phyloP scores from a whole-genome alignment of 208 protist species.

The Acanthamoeba castellanii region DNA sequence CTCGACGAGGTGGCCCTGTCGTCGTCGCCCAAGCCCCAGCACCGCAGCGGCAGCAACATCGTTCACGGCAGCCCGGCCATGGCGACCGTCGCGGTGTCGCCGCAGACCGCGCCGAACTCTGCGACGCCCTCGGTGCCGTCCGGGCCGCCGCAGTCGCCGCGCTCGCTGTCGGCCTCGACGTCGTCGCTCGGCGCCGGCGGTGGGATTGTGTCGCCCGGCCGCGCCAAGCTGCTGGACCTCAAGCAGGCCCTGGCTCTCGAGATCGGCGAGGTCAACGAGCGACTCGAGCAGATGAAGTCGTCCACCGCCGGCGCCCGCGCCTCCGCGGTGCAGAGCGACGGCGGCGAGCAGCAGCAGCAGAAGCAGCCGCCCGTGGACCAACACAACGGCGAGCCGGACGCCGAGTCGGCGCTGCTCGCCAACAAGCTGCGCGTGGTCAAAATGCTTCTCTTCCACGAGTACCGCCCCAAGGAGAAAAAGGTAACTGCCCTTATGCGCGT shows the following conservation, averaged over 20 bases:
- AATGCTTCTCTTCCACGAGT: neutral
- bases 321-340: neutral
- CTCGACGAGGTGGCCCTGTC: neutral
- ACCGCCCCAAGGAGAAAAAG: slow-evolving; percentile 7
- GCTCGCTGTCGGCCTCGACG: neutral
- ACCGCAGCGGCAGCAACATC: neutral
- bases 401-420: neutral
- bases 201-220: neutral
- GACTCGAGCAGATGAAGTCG: slow-evolving; percentile 1
- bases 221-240: slow-evolving; percentile 4
- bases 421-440: slow-evolving; percentile 8
- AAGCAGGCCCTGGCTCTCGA: slow-evolving; percentile 18
- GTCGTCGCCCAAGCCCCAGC: neutral
- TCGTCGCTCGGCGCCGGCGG: neutral
- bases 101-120: neutral
- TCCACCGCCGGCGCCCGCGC: neutral
- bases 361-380: neutral
- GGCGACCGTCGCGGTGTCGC: neutral
- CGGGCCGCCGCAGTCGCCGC: neutral
- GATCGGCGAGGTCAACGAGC: slow-evolving; percentile 17
- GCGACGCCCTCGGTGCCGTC: neutral
- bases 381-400: neutral
- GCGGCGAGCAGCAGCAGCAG: neutral
- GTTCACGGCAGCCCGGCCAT: neutral
- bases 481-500: neutral